Base-by-base conservation (phyloP, 768 basidiomycete genomes). In the Naganishia randhawae region DNA sequence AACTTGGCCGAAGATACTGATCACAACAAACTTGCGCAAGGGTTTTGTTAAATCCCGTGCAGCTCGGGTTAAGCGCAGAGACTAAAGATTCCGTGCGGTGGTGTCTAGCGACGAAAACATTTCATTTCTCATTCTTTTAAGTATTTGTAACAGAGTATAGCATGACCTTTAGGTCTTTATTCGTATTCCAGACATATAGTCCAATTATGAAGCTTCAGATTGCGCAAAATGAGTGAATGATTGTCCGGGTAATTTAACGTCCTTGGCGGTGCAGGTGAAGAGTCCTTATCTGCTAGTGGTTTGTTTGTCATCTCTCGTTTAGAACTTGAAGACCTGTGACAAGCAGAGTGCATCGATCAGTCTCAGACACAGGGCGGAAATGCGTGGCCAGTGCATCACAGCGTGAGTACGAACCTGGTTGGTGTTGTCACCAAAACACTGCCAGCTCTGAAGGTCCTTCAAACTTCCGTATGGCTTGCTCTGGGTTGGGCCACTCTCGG, bases 401-500 rank as follows among this genome's bases (percentile, higher is more conserved):
- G 29, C 51, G 51, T 37, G 33, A 29, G 55, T n/a, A n/a, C 65
- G 14, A 9, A 67, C 66, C 35, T 67, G 66, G 42, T 67, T 57
- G 17, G 52, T 7, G 54, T 67, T 42, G 14, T 25, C 27, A 19
- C 66, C 54, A 14, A 25, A 31, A 31, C 66, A 67, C n/a, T 54
- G 53, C 66, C 66, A 67, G 41, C 52, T 67, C 22, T 48, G 52
- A 27, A 67, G 19, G 45, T 67, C 54, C 41, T 67, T 67, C 22
- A 67, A 42, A 19, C 52, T 54, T 41, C 66, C 66, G 54, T 67
- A 67, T 4, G 66, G 66, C 54, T 67, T 67, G 54, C 39, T 32
- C n/a, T 54, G 50, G 37, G 14, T 27, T 6, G 66, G 31, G 3
- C n/a, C 32, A 31, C 39, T 42, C 39, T 67, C 66, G 3, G 37